phyloP scores from a whole-genome alignment of 768 basidiomycete genomes.

The Boletellus ananas region DNA sequence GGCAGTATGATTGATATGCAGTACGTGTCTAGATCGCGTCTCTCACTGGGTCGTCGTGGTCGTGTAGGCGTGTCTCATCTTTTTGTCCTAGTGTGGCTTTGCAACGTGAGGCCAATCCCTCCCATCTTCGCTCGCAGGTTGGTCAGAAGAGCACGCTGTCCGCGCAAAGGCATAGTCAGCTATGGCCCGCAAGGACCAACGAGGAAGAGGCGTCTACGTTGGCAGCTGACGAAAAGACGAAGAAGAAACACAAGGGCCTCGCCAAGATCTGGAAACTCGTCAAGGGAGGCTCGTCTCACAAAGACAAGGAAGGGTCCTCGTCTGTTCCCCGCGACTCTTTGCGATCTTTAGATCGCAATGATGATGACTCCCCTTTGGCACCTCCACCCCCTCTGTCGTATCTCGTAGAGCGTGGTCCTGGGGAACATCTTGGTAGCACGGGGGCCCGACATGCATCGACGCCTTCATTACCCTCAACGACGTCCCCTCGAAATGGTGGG shows the following conservation, averaged over 20 bases:
- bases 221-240: slow-evolving; percentile 45
- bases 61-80: no score
- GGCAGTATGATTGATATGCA: slow-evolving; percentile 95
- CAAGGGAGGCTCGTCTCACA: slow-evolving; percentile 51
- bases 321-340: slow-evolving; percentile 30
- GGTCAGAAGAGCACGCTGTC: slow-evolving; percentile 34
- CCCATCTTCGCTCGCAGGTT: slow-evolving; percentile 29
- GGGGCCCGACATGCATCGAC: slow-evolving; percentile 61
- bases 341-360: slow-evolving; percentile 40
- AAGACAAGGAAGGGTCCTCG: slow-evolving; percentile 34
- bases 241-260: slow-evolving; percentile 76
- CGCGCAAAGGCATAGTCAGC: slow-evolving; percentile 45
- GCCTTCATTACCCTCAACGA: slow-evolving; percentile 59
- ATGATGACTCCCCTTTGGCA: slow-evolving; percentile 74
- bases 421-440: slow-evolving; percentile 43
- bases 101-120: slow-evolving; percentile 54
- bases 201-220: slow-evolving; percentile 16
- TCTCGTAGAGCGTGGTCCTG: slow-evolving; percentile 59
- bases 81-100: slow-evolving; percentile 59
- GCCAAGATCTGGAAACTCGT: slow-evolving; percentile 81
- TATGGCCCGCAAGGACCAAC: slow-evolving; percentile 48
- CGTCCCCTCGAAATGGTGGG: slow-evolving; percentile 52
- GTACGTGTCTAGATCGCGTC: slow-evolving; percentile 46
- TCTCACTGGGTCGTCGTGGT: background rate
- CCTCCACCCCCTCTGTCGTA: slow-evolving; percentile 92